Evolutionary conservation across 148 eudicot species (phyloP).

Genomic region (Rhododendron mucronatum): DNA sequence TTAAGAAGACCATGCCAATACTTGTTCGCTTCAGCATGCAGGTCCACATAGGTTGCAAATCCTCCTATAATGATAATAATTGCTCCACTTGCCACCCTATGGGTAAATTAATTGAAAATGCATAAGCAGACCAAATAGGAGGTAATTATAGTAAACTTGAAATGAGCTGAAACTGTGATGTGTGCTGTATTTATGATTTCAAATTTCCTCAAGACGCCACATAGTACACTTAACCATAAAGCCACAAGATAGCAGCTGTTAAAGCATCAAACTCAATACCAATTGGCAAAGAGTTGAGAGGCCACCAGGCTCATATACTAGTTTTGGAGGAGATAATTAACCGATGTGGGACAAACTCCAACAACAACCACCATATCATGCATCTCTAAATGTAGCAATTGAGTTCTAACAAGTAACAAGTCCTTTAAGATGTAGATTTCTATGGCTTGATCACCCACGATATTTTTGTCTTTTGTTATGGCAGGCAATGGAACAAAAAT

Average conservation of each 20-base stretch:
- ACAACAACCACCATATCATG: background rate
- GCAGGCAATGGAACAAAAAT: background rate
- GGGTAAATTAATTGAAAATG: constrained; percentile 11
- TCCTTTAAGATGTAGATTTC: background rate
- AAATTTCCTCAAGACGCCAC: background rate
- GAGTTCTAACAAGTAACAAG: background rate
- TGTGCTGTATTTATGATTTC: background rate
- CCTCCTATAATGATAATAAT: constrained; percentile 61
- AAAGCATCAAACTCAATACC: too few species aligned
- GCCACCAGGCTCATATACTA: too few species aligned
- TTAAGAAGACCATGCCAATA: constrained; percentile 58
- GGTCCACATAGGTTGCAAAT: constrained; percentile 59
- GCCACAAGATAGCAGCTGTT: background rate
- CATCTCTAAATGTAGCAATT: background rate
- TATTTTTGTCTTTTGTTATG: background rate
- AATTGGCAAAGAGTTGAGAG: too few species aligned
- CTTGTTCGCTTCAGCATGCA: constrained; percentile 39
- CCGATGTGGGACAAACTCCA: too few species aligned
- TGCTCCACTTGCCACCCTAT: constrained; percentile 68
- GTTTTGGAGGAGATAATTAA: too few species aligned
- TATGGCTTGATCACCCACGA: background rate
- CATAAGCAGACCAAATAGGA: background rate
- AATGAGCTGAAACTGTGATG: background rate
- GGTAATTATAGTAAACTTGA: background rate
- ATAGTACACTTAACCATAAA: background rate